Base-by-base conservation (phyloP, 352 stramenopile species). In the Phytophthora colocasiae region DNA sequence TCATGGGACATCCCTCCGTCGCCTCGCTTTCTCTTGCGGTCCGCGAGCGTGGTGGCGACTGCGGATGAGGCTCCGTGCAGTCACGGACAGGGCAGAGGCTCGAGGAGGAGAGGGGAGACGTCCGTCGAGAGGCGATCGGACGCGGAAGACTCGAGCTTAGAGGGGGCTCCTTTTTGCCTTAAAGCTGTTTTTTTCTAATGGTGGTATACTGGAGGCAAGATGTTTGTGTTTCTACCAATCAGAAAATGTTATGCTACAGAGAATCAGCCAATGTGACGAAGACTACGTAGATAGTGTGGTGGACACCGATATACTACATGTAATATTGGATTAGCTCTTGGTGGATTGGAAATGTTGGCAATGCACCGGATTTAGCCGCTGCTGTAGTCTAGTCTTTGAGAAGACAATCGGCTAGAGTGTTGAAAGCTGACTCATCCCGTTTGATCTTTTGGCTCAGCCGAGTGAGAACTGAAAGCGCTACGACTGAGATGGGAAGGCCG, bases 1-100 rank as follows among this genome's bases (percentile, higher is more conserved):
- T 88, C 79, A 80, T 76, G 69, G 72, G 79, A 86, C 79, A 88
- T 88, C 52, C 64, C 76, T 79, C 66, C 71, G 66, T 80, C 74
- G 70, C 71, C 71, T 67, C 78, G 76, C 64, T 87, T 85, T 64
- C 78, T 79, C 66, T 85, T 84, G 63, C 78, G 78, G 74, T 85
- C 70, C 43, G 75, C 75, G 63, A 75, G 67, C 64, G 72, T 71
- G 55, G 69, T 70, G 63, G 56, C 52, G 44, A 60, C 61, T 62
- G 49, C 51, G 31, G 8, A 36, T 4, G 31, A 36, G 8, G 31
- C 31, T 71, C 55, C 63, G 63, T 71, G 40, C 55, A 63, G 49
- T 63, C 58, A 64, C 50, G 46, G 64, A 64, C 34, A 12, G 54
- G 45, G 11, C 55, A 54, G 65, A 36, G 45, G 43, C 32, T 31